Conservation (phyloP, 2,329 filamentous ascomycete species). For the Corinectria fuckeliana region DNA sequence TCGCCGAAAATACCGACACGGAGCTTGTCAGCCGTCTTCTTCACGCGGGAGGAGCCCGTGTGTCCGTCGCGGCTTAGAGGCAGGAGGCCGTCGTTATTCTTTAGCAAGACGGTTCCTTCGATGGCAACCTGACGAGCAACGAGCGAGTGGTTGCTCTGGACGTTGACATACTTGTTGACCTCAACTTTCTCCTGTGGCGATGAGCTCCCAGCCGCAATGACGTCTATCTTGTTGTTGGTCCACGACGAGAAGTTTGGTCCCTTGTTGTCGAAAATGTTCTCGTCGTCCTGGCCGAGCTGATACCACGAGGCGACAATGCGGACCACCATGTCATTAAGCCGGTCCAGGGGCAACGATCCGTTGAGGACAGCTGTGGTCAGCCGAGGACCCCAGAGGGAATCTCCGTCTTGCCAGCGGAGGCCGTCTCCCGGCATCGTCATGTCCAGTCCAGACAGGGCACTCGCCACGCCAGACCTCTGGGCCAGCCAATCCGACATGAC, state of each 20-base stretch:
- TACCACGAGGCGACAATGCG: slow-evolving; percentile 91
- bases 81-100: slow-evolving; percentile 67
- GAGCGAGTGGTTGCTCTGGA: slow-evolving; percentile 58
- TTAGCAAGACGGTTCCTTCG: slow-evolving; percentile 63
- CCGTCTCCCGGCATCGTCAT: slow-evolving; percentile 76
- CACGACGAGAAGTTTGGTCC: slow-evolving; percentile 82
- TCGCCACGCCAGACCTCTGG: slow-evolving; percentile 64
- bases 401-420: slow-evolving; percentile 69
- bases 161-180: slow-evolving; percentile 74
- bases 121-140: slow-evolving; percentile 61
- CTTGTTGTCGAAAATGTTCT: slow-evolving; percentile 73
- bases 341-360: slow-evolving; percentile 77
- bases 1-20: slow-evolving; percentile 60
- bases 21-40: slow-evolving; percentile 46
- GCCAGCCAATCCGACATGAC: slow-evolving; percentile 75
- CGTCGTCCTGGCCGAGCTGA: slow-evolving; percentile 76
- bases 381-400: slow-evolving; percentile 81
- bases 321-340: slow-evolving; percentile 87
- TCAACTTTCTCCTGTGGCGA: slow-evolving; percentile 47
- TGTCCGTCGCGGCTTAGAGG: slow-evolving; percentile 49
- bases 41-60: slow-evolving; percentile 22
- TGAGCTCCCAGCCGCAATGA: slow-evolving; percentile 59
- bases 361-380: slow-evolving; percentile 82
- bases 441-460: slow-evolving; percentile 68
- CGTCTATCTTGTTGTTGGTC: slow-evolving; percentile 63